These are phyloP conservation scores for Huntiella omanensis DNA, from an alignment of 2,329 filamentous ascomycete genomes.

Conservation along the genomic window DNA sequence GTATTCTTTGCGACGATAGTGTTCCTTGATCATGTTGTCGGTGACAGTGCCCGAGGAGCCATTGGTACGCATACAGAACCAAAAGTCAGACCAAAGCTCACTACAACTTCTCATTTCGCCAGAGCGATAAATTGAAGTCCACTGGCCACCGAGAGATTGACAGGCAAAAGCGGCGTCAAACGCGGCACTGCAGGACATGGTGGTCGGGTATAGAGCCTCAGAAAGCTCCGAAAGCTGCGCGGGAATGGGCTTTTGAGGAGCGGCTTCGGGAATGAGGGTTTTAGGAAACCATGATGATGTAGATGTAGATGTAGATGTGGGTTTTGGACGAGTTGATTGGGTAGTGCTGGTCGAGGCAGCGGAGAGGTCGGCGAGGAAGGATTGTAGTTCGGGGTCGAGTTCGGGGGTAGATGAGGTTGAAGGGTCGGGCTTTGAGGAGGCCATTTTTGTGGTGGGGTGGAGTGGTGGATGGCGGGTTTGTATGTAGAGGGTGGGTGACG, in stretches of 20 bases:
- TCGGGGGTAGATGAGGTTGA: slow-evolving; percentile 12
- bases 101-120: slow-evolving; percentile 59
- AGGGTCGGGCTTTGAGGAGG: slow-evolving; percentile 10
- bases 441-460: slow-evolving; percentile 13
- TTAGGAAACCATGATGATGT: slow-evolving; percentile 17
- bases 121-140: slow-evolving; percentile 77
- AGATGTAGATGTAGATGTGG: slow-evolving; percentile 15
- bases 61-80: slow-evolving; percentile 80
- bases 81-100: slow-evolving; percentile 84
- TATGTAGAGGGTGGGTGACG: slow-evolving; percentile 5
- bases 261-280: slow-evolving; percentile 19
- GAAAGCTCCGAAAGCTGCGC: slow-evolving; percentile 23
- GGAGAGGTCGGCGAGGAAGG: slow-evolving; percentile 31
- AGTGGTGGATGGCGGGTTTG: not conserved
- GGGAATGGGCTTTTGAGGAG: slow-evolving; percentile 13
- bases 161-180: slow-evolving; percentile 94
- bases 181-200: slow-evolving; percentile 73
- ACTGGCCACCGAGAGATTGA: slow-evolving; percentile 78
- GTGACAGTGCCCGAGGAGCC: slow-evolving; percentile 41
- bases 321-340: slow-evolving; percentile 7
- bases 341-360: slow-evolving; percentile 16
- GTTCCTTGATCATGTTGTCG: slow-evolving; percentile 42
- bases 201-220: slow-evolving; percentile 55
- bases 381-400: slow-evolving; percentile 32
- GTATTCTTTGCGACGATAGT: slow-evolving; percentile 47